phyloP scores from a whole-genome alignment of 2,329 filamentous ascomycete species.

The Monilinia fructicola region DNA sequence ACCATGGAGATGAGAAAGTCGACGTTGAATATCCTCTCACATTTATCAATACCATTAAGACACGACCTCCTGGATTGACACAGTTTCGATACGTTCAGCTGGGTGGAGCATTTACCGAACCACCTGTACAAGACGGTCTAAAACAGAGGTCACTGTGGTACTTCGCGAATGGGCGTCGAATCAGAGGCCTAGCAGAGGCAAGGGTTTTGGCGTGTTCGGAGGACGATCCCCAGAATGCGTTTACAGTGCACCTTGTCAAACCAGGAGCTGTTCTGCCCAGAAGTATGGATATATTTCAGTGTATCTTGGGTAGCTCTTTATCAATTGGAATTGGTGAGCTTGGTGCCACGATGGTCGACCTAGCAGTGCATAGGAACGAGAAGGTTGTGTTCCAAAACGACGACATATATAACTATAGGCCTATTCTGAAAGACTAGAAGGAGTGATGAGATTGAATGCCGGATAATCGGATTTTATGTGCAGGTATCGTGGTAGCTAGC shows the following conservation, averaged over 20 bases:
- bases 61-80: neutral
- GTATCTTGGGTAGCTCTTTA: neutral
- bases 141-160: conserved; percentile 5
- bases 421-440: neutral
- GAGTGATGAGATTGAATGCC: neutral
- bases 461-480: no score
- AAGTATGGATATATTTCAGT: neutral
- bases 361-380: neutral
- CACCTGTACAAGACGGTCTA: conserved; percentile 2
- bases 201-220: neutral
- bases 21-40: conserved; percentile 8
- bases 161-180: neutral
- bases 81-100: conserved; percentile 9
- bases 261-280: conserved; percentile 7
- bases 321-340: neutral
- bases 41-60: neutral
- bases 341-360: neutral
- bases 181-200: conserved; percentile 12
- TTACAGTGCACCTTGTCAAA: conserved; percentile 7
- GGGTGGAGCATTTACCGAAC: conserved; percentile 5
- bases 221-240: neutral
- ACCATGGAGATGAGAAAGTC: neutral
- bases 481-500: no score
- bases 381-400: neutral
- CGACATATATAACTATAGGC: neutral